Percentiles rank a stretch among this genome's conserved stretches.
Evolutionary conservation across 2,329 filamentous ascomycete species (phyloP).

Genomic region (Cercospora sojina): DNA sequence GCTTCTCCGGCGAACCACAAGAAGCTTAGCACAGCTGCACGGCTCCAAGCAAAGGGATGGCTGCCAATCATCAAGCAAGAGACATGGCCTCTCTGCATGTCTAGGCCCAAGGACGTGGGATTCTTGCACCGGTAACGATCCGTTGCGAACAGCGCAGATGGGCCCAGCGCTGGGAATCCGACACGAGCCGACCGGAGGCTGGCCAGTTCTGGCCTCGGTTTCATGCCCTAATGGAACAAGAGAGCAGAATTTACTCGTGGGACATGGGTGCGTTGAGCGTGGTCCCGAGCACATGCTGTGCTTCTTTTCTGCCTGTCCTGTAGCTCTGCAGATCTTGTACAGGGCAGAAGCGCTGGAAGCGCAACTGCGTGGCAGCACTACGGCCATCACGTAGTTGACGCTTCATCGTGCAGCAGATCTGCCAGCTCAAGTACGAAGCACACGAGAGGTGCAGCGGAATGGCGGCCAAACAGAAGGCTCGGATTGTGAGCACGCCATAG

Average conservation of each 20-base stretch:
- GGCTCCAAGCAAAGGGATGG: not conserved
- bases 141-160: not conserved
- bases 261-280: conserved; percentile 2
- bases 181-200: not conserved
- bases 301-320: not conserved
- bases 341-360: not conserved
- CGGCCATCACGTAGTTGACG: not conserved
- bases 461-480: conserved; percentile 10
- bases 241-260: conserved; percentile 1
- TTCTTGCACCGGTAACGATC: not conserved
- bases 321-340: not conserved
- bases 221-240: not conserved
- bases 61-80: not conserved
- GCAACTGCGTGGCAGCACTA: not conserved
- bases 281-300: not conserved
- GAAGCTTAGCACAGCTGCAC: conserved; percentile 1
- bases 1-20: not conserved
- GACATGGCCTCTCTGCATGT: not conserved
- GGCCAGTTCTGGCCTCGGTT: not conserved
- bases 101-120: not conserved
- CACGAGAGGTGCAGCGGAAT: not conserved
- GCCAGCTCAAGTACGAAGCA: not conserved
- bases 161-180: not conserved
- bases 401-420: not conserved
- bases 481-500: conserved; percentile 11